phyloP scores from a whole-genome alignment of 306 rosid genomes.

The Acacia crassicarpa region DNA sequence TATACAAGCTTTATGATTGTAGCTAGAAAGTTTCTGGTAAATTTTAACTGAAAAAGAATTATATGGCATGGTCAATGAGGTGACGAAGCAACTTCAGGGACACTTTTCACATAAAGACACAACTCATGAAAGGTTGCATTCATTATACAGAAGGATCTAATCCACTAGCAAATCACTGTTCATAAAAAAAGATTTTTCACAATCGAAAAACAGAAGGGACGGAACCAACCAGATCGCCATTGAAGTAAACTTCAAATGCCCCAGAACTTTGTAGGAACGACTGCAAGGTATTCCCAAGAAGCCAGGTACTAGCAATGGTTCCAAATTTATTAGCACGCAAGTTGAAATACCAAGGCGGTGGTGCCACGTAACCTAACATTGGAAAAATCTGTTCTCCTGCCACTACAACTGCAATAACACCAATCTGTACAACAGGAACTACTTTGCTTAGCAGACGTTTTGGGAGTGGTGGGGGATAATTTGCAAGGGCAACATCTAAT shows the following conservation, averaged over 20 bases:
- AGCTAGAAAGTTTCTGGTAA: background rate
- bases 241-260: slow-evolving; percentile 78
- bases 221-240: slow-evolving; percentile 77
- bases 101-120: slow-evolving; percentile 7
- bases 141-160: background rate
- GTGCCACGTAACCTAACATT: slow-evolving; percentile 58
- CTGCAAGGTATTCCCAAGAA: slow-evolving; percentile 77
- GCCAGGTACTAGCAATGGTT: slow-evolving; percentile 77
- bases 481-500: slow-evolving; percentile 58
- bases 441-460: slow-evolving; percentile 72
- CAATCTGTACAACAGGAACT: slow-evolving; percentile 69
- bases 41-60: background rate
- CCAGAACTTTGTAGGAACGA: slow-evolving; percentile 85
- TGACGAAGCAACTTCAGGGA: slow-evolving; percentile 11
- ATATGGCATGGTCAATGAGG: background rate
- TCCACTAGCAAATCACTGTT: slow-evolving; percentile 1
- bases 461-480: slow-evolving; percentile 65
- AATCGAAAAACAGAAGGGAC: slow-evolving; percentile 9
- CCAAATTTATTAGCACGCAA: slow-evolving; percentile 76
- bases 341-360: slow-evolving; percentile 73
- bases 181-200: background rate
- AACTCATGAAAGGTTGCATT: slow-evolving; percentile 15
- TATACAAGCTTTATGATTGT: background rate
- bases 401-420: slow-evolving; percentile 59
- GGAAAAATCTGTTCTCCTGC: slow-evolving; percentile 81